Evolutionary conservation across 169 alveolate species (phyloP).

Genomic region (Plasmodium malariae): DNA sequence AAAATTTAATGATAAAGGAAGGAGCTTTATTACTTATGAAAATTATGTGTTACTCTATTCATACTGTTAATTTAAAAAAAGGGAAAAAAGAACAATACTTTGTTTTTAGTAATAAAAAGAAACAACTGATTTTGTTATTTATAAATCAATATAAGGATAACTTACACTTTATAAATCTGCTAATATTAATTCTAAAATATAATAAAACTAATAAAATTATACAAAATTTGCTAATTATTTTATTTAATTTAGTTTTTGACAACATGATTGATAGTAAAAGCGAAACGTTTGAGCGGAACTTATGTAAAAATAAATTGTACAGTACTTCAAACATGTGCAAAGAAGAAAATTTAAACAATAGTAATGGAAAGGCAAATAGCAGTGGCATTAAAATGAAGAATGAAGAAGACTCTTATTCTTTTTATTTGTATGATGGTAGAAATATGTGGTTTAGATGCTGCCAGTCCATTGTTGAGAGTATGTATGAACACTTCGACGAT

Average conservation of each 20-base stretch:
- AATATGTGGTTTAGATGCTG: conserved; percentile 59
- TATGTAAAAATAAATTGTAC: neutral
- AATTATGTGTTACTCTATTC: conserved; percentile 46
- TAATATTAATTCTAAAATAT: conserved; percentile 47
- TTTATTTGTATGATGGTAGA: conserved; percentile 19
- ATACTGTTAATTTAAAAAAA: conserved; percentile 38
- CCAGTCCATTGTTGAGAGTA: conserved; percentile 69
- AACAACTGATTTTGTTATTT: conserved; percentile 46
- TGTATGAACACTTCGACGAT: conserved; percentile 66
- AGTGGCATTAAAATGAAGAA: neutral
- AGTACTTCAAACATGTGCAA: neutral
- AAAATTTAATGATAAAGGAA: conserved; percentile 56
- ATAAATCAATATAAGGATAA: conserved; percentile 63
- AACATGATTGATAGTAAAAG: conserved; percentile 9
- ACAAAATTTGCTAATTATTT: conserved; percentile 34
- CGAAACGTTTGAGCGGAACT: neutral
- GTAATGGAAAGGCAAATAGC: neutral
- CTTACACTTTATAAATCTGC: conserved; percentile 44
- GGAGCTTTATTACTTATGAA: conserved; percentile 70
- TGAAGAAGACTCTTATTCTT: neutral
- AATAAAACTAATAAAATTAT: conserved; percentile 58
- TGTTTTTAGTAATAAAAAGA: conserved; percentile 52
- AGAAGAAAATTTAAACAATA: neutral
- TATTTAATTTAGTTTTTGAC: conserved; percentile 59
- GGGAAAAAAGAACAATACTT: conserved; percentile 61